These are phyloP conservation scores for Melastoma candidum DNA, from an alignment of 441 rosid genomes.

Conservation along the genomic window DNA sequence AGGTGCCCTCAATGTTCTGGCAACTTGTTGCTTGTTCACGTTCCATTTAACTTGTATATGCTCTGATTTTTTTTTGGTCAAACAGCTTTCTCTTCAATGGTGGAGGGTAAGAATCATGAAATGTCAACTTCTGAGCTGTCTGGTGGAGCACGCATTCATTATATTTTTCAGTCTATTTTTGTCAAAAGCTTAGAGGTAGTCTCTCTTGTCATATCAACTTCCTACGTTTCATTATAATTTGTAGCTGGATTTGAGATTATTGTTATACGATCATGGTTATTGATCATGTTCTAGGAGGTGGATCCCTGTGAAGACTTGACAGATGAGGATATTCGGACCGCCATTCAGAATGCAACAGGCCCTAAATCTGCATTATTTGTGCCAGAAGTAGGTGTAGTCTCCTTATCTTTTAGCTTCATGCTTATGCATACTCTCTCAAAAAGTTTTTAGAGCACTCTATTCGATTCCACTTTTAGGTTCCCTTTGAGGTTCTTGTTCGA, in stretches of 20 bases:
- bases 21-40: neutral
- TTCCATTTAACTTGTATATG: neutral
- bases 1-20: conserved; percentile 33
- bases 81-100: conserved; percentile 44
- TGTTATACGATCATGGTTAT: conserved; percentile 25
- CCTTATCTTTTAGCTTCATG: conserved; percentile 2
- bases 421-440: neutral
- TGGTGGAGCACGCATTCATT: conserved; percentile 58
- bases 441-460: neutral
- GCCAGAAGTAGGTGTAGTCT: conserved; percentile 56
- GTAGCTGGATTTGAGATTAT: conserved; percentile 4
- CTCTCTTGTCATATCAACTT: too few species aligned
- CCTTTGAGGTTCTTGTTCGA: conserved; percentile 91
- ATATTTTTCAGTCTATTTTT: conserved; percentile 64
- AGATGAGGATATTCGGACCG: conserved; percentile 53
- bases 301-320: conserved; percentile 52
- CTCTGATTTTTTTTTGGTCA: conserved; percentile 8
- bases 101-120: conserved; percentile 61
- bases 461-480: conserved; percentile 37
- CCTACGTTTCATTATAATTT: too few species aligned
- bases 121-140: conserved; percentile 13
- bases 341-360: conserved; percentile 48
- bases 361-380: conserved; percentile 37
- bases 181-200: conserved; percentile 31
- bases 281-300: conserved; percentile 14